Evolutionary conservation across 495 filamentous ascomycete species (phyloP), one percentile per base, ranked within the genome.

Genomic region (Delitschia confertaspora): DNA sequence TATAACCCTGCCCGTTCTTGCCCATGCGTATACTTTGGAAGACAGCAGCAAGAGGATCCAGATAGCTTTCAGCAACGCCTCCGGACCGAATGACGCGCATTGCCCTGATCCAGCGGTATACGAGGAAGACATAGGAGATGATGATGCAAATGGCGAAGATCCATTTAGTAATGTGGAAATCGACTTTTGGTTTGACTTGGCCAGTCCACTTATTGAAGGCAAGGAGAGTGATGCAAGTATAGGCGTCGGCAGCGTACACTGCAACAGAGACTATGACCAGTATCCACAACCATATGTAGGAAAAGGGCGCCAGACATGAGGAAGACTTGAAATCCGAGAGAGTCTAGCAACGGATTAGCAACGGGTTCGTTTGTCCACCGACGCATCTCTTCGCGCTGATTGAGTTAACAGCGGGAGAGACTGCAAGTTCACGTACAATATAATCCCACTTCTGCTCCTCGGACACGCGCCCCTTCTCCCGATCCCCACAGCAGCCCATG

Each of bases 391-490:
- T 31, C 27, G 23, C 8, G 8, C 22, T 3, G 2, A 39, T 11
- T 43, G 3, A 10, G 31, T 19, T 9, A 1, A 33, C 20, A n/a
- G 10, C 11, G 37, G 14, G 18, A 18, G 18, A 33, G 14, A 7
- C n/a, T 24, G 4, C 21, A 10, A 5, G 10, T 25, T 18, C 17
- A 69, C 84, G 46, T 72, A 93, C 88, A 57, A 98, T 86, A 53
- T 85, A 94, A 55, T 88, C 84, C 85, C 91, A 98, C 70, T 85
- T 86, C 67, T 93, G 82, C 63, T 93, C 85, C 41, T 86, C 70
- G 27, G 69, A 64, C 33, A 85, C 75, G 35, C 75, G 17, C 33
- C 71, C 63, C 57, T 82, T 83, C 56, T 83, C 75, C 50, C 82
- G 69, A 54, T 80, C 74, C 34, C 82, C 78, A 53, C 73, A 68